phyloP scores from a whole-genome alignment of 305 asterid species.

The Ilex paraguariensis region DNA sequence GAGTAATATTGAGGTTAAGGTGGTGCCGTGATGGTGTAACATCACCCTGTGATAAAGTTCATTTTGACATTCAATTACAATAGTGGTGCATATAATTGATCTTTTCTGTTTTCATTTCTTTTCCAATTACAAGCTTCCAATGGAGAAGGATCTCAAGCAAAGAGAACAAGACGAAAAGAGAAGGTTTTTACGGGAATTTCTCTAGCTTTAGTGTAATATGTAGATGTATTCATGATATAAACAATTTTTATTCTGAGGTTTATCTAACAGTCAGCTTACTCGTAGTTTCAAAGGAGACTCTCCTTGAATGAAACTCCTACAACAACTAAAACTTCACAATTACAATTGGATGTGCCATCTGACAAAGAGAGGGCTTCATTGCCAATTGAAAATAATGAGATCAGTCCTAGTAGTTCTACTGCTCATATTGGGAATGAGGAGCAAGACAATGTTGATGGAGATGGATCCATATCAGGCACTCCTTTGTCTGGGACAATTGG shows the following conservation, averaged over 20 bases:
- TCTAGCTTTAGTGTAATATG: background rate
- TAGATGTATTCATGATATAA: background rate
- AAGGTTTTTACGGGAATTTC: constrained; percentile 42
- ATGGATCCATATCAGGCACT: constrained; percentile 38
- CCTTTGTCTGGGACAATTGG: constrained; percentile 41
- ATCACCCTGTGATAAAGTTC: too few relatives aligned
- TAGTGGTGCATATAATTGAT: background rate
- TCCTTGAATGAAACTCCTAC: constrained; percentile 43
- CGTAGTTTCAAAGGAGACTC: constrained; percentile 50
- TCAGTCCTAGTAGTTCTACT: constrained; percentile 25
- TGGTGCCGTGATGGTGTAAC: too few relatives aligned
- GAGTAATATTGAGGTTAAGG: too few relatives aligned
- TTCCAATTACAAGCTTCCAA: constrained; percentile 39
- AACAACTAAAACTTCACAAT: constrained; percentile 34
- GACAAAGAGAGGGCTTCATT: constrained; percentile 31
- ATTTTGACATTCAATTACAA: too few relatives aligned
- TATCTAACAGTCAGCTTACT: constrained; percentile 19
- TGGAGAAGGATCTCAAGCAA: constrained; percentile 68
- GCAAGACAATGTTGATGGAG: constrained; percentile 35
- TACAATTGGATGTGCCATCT: constrained; percentile 39
- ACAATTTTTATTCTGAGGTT: constrained; percentile 10
- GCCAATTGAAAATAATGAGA: constrained; percentile 34
- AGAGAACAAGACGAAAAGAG: constrained; percentile 52
- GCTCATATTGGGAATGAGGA: constrained; percentile 34
- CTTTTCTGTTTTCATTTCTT: constrained; percentile 1